These are phyloP conservation scores for Fusarium subtropicale DNA, from an alignment of 2,329 filamentous ascomycete species.

Conservation along the genomic window DNA sequence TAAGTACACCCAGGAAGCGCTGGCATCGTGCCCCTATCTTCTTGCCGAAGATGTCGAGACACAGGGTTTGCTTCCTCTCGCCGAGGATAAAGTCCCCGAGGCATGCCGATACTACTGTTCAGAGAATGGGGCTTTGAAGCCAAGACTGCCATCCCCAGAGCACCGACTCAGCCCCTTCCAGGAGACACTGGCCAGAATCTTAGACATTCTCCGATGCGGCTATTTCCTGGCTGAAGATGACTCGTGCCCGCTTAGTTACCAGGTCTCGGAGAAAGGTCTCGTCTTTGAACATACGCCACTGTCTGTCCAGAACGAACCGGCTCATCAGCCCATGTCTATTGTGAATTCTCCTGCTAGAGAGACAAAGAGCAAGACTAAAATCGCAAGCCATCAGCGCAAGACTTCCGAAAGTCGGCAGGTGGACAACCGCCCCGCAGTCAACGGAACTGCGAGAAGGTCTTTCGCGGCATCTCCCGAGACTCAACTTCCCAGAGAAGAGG, in stretches of 20 bases:
- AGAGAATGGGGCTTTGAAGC: constrained; percentile 54
- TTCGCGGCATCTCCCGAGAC: constrained; percentile 21
- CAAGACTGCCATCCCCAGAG: constrained; percentile 51
- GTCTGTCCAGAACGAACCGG: background rate
- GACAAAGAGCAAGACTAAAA: constrained; percentile 18
- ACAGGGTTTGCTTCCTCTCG: constrained; percentile 58
- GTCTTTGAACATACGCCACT: constrained; percentile 51
- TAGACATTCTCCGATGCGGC: constrained; percentile 63
- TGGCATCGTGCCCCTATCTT: constrained; percentile 60
- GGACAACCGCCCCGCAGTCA: constrained; percentile 11
- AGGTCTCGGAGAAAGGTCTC: constrained; percentile 47
- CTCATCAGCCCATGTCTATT: constrained; percentile 30
- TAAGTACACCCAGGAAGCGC: constrained; percentile 54
- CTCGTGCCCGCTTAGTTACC: constrained; percentile 54
- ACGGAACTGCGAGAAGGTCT: constrained; percentile 4
- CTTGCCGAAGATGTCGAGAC: constrained; percentile 63
- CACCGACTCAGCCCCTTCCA: constrained; percentile 49
- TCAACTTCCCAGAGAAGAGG: constrained; percentile 17
- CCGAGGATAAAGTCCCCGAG: constrained; percentile 53
- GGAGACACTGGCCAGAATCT: constrained; percentile 59
- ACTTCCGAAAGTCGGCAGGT: constrained; percentile 20
- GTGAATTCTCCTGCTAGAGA: constrained; percentile 28
- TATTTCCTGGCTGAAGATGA: constrained; percentile 59
- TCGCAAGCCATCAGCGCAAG: constrained; percentile 22
- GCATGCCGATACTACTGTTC: constrained; percentile 55